Percentiles rank a stretch among this genome's conserved stretches.
phyloP scores from a whole-genome alignment of 768 basidiomycete genomes.

The Rubroboletus pulcherrimus region DNA sequence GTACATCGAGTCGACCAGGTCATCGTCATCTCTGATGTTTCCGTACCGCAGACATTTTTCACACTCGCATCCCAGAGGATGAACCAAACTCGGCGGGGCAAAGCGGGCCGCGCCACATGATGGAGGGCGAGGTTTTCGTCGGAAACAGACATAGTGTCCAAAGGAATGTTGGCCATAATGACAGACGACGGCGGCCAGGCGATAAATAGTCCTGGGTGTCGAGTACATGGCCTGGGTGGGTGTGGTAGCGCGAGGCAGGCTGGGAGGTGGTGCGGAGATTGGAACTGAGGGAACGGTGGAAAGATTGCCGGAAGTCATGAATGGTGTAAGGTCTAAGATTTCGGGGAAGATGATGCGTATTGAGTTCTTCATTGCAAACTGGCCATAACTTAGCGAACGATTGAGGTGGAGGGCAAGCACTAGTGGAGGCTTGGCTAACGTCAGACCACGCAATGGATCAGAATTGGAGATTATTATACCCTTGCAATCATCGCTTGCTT shows the following conservation, averaged over 20 bases:
- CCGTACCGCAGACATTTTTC: slow-evolving; percentile 44
- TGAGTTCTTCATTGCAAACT: slow-evolving; percentile 77
- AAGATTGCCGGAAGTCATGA: slow-evolving; percentile 77
- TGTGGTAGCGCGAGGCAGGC: slow-evolving; percentile 46
- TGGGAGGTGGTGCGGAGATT: slow-evolving; percentile 61
- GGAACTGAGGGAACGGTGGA: slow-evolving; percentile 65
- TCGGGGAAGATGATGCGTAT: slow-evolving; percentile 81
- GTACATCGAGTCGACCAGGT: slow-evolving; percentile 29
- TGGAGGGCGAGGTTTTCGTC: slow-evolving; percentile 68
- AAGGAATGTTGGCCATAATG: slow-evolving; percentile 92
- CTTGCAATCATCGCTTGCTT: slow-evolving; percentile 92
- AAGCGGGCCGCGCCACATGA: slow-evolving; percentile 38
- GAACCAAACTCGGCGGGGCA: slow-evolving; percentile 36
- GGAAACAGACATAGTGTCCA: slow-evolving; percentile 92
- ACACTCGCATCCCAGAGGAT: slow-evolving; percentile 46
- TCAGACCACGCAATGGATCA: slow-evolving; percentile 15
- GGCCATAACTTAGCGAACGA: slow-evolving; percentile 81
- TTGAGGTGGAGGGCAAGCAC: slow-evolving; percentile 89
- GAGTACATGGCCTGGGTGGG: slow-evolving; percentile 54
- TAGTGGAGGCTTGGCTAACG: slow-evolving; percentile 62
- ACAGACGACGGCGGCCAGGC: slow-evolving; percentile 81
- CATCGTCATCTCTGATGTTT: slow-evolving; percentile 57
- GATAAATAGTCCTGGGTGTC: slow-evolving; percentile 69
- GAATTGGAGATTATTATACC: slow-evolving; percentile 36
- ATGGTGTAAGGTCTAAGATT: slow-evolving; percentile 84